Conservation (phyloP, 306 rosid genomes). For the Astragalus glycyphyllos region DNA sequence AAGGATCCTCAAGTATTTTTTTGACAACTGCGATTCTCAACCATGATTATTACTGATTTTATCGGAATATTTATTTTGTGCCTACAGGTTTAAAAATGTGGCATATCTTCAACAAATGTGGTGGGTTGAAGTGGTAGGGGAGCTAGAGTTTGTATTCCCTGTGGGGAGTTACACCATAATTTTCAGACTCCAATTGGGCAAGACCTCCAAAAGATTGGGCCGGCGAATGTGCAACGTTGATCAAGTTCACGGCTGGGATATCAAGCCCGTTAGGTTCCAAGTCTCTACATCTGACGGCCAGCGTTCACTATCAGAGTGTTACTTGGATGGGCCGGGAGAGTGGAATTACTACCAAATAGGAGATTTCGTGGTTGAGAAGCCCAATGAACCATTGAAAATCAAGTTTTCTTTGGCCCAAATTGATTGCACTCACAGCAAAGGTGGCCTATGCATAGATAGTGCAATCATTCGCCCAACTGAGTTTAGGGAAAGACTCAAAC, state of each 20-base stretch:
- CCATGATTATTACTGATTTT: neutral
- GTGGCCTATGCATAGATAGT: conserved; percentile 78
- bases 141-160: conserved; percentile 77
- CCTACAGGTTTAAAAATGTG: conserved; percentile 66
- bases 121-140: conserved; percentile 96
- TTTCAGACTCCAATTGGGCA: conserved; percentile 79
- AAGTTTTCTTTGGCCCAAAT: conserved; percentile 86
- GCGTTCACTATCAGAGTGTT: conserved; percentile 51
- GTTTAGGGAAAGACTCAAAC: conserved; percentile 36
- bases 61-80: conserved; percentile 29
- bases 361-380: conserved; percentile 53
- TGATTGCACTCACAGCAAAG: conserved; percentile 94
- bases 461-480: conserved; percentile 64
- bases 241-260: conserved; percentile 89
- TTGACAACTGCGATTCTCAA: conserved; percentile 30
- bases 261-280: conserved; percentile 77
- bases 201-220: conserved; percentile 58
- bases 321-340: conserved; percentile 53
- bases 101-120: conserved; percentile 90
- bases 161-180: conserved; percentile 65
- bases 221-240: conserved; percentile 58
- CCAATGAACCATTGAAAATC: conserved; percentile 47
- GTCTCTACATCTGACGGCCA: conserved; percentile 75
- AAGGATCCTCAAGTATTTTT: too few relatives aligned
- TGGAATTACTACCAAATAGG: conserved; percentile 77